Conservation (phyloP, 345 rosid species). For the Eutrema heterophyllum region DNA sequence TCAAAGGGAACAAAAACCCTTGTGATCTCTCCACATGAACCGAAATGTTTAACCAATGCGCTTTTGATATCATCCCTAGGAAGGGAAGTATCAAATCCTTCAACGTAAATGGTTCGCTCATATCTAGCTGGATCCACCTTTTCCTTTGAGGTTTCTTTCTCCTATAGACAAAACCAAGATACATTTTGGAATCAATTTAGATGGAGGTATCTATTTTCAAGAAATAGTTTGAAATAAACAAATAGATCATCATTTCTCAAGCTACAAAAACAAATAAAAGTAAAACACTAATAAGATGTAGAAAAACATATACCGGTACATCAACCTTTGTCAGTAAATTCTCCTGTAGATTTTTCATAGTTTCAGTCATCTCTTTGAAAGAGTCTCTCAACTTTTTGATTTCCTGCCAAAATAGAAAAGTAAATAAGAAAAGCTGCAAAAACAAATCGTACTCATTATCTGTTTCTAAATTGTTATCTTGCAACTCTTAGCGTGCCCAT, state of each 20-base stretch:
- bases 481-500: neutral
- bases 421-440: neutral
- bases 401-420: neutral
- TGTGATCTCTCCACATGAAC: constrained; percentile 52
- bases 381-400: neutral
- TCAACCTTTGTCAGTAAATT: neutral
- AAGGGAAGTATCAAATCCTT: neutral
- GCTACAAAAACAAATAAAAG: neutral
- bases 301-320: too few species aligned
- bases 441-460: neutral
- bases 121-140: too few species aligned
- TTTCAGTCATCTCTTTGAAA: neutral
- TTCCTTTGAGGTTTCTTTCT: constrained; percentile 25
- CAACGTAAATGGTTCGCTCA: too few species aligned
- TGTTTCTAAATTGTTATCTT: too few species aligned
- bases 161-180: constrained; percentile 6
- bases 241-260: neutral
- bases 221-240: too few species aligned
- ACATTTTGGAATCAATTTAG: neutral
- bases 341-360: neutral
- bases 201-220: too few species aligned
- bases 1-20: constrained; percentile 48
- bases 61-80: neutral
- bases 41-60: neutral
- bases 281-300: neutral